These are phyloP conservation scores for Allomyces arbusculus DNA, from an alignment of 192 early-diverging fungal species.

Conservation along the genomic window DNA sequence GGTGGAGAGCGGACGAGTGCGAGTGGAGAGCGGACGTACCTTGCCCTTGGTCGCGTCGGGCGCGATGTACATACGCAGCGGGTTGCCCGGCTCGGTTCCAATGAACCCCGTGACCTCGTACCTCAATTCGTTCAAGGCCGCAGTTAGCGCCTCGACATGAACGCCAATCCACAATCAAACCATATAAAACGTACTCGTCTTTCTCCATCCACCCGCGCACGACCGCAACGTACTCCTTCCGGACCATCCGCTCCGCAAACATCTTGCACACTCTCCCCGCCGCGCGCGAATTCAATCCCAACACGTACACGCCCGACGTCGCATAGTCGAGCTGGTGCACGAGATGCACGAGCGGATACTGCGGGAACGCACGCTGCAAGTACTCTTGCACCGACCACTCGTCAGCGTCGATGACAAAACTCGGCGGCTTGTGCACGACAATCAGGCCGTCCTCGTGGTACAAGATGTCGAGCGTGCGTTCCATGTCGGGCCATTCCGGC, in stretches of 20 bases:
- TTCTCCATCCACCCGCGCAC: slow-evolving; percentile 9
- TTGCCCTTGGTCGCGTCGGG: too few relatives aligned
- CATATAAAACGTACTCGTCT: slow-evolving; percentile 5
- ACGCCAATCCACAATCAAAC: too few relatives aligned
- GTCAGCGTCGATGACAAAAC: neutral
- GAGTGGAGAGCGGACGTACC: too few relatives aligned
- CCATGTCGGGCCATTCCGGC: neutral
- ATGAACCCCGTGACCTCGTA: too few relatives aligned
- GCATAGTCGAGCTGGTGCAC: slow-evolving; percentile 21
- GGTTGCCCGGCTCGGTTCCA: too few relatives aligned
- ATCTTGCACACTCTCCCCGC: slow-evolving; percentile 9
- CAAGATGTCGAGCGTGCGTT: neutral
- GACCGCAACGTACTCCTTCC: slow-evolving; percentile 16
- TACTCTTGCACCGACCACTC: slow-evolving; percentile 1
- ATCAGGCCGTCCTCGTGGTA: neutral
- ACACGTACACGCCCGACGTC: slow-evolving; percentile 16
- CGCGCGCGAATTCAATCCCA: slow-evolving; percentile 9
- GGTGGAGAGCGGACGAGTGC: too few relatives aligned
- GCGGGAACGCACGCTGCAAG: slow-evolving; percentile 2
- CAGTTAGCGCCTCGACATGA: too few relatives aligned
- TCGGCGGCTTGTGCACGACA: neutral
- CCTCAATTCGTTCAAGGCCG: too few relatives aligned
- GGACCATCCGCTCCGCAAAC: slow-evolving; percentile 6
- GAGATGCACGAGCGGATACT: slow-evolving; percentile 12
- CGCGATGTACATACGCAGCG: too few relatives aligned